A percentile compares a stretch with the other conserved stretches of the same genome.
phyloP scores from a whole-genome alignment of 2,329 filamentous ascomycete species.

The Metarhizium robertsii region DNA sequence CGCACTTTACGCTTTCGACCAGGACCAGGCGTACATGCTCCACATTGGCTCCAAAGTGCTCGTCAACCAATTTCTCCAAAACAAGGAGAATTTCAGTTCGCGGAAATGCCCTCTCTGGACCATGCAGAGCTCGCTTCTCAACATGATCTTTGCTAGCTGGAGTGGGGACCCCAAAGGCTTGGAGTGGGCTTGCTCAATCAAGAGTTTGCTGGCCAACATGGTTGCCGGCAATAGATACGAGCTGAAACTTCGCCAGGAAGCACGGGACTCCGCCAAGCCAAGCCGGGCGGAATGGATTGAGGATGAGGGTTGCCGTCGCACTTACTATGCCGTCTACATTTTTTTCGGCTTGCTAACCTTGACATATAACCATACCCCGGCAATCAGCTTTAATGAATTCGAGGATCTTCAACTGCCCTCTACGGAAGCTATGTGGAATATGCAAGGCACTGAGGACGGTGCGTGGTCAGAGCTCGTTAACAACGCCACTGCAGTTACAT shows the following conservation, averaged over 20 bases:
- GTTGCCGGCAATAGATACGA: conserved; percentile 96
- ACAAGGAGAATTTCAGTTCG: conserved; percentile 98
- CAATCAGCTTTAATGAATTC: conserved; percentile 97
- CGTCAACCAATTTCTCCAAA: conserved; percentile 92
- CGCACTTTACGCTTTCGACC: conserved; percentile 91
- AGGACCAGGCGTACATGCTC: conserved; percentile 92
- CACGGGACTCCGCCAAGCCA: conserved; percentile 65
- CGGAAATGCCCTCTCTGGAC: conserved; percentile 96
- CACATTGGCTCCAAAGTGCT: conserved; percentile 97
- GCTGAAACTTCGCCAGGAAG: conserved; percentile 84
- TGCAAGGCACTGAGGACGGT: conserved; percentile 67
- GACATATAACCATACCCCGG: conserved; percentile 96
- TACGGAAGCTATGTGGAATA: conserved; percentile 89
- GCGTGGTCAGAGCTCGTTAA: conserved; percentile 76
- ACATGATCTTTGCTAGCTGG: conserved; percentile 99
- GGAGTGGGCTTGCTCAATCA: conserved; percentile 98
- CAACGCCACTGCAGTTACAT: conserved; percentile 66
- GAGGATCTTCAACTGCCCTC: conserved; percentile 88
- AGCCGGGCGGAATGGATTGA: conserved; percentile 89
- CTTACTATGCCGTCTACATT: conserved; percentile 97
- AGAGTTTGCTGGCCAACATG: conserved; percentile 97
- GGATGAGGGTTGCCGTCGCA: conserved; percentile 91
- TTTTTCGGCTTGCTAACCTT: conserved; percentile 94
- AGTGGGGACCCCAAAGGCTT: conserved; percentile 95
- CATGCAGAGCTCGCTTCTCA: conserved; percentile 92